These are phyloP conservation scores for Scheffersomyces quercinus DNA, from an alignment of 1,139 yeast species.

Conservation along the genomic window DNA sequence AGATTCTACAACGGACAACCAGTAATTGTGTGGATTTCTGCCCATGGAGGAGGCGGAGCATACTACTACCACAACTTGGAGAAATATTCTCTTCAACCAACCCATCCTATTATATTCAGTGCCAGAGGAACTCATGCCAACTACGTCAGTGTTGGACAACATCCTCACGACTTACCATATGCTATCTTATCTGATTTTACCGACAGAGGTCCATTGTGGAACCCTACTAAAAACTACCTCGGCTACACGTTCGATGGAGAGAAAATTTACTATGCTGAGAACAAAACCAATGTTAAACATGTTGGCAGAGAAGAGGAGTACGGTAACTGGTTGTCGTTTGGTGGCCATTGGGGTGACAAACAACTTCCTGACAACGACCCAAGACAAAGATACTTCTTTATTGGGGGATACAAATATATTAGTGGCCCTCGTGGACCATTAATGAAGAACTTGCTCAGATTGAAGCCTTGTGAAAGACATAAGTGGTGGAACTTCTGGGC, in stretches of 20 bases:
- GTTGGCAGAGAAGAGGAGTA: conserved; percentile 60
- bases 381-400: conserved; percentile 75
- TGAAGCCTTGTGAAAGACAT: conserved; percentile 74
- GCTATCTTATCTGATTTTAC: conserved; percentile 90
- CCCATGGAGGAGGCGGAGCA: conserved; percentile 97
- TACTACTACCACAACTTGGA: conserved; percentile 76
- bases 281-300: conserved; percentile 43
- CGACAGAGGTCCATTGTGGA: conserved; percentile 94
- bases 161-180: conserved; percentile 92
- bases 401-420: conserved; percentile 86
- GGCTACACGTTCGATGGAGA: conserved; percentile 77
- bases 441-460: conserved; percentile 67
- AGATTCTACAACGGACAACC: conserved; percentile 83
- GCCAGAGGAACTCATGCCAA: conserved; percentile 98
- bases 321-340: conserved; percentile 75
- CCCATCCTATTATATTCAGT: conserved; percentile 75
- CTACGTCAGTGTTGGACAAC: conserved; percentile 94
- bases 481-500: conserved; percentile 83
- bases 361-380: conserved; percentile 66
- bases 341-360: conserved; percentile 94
- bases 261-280: conserved; percentile 39
- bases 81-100: conserved; percentile 51
- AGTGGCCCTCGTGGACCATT: conserved; percentile 94
- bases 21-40: conserved; percentile 95
- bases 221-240: conserved; percentile 77